Base-by-base conservation (phyloP, 345 rosid genomes). In the Euphorbia pulcherrima region DNA sequence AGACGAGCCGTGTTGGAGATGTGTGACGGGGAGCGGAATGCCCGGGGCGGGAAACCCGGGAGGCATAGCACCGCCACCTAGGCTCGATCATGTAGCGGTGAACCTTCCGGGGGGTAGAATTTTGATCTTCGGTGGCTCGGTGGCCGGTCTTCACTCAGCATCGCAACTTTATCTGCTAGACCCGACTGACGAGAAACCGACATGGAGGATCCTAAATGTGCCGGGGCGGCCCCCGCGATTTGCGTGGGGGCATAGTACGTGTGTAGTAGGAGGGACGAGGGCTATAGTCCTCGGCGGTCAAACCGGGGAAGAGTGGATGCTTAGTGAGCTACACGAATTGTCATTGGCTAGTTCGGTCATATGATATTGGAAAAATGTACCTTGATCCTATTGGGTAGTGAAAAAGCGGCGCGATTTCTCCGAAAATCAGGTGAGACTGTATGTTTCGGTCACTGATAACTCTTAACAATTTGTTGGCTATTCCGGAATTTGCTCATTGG, bases 291-390 rank as follows among this genome's bases (percentile, higher is more conserved):
- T 91, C 0, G 96, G 97, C 17, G 97, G 97, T 58, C 97, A 88
- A 74, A 88, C 97, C 0, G 95, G 95, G 30, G 97, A 91, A 74
- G 95, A 91, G 72, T 91, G 97, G 97, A 91, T 91, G 96, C 83
- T 91, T 58, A 84, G 89, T 1, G 98, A 92, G 72, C 82, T 89
- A 55, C 97, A 91, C 20, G 97, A 89, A 80, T 80, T 89, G 27
- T 86, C 93, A 5, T 75, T 91, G 70, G 88, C 83, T 3, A 83
- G 92, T 79, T 77, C 85, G 20, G 77, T 74, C 53, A 69, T 83
- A 68, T 88, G 84, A 83, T 74, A 55, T 37, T n/a, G n/a, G 47
- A 60, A 23, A 64, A 59, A 14, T 41, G 28, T 12, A 21, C 12
- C 26, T 21, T 30, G 9, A 37, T 47, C 48, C 26, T 37, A n/a